Evolutionary conservation across 108 stramenopile species (phyloP), one percentile per base, ranked within the genome.

Genomic region (Hondaea fermentalgiana): DNA sequence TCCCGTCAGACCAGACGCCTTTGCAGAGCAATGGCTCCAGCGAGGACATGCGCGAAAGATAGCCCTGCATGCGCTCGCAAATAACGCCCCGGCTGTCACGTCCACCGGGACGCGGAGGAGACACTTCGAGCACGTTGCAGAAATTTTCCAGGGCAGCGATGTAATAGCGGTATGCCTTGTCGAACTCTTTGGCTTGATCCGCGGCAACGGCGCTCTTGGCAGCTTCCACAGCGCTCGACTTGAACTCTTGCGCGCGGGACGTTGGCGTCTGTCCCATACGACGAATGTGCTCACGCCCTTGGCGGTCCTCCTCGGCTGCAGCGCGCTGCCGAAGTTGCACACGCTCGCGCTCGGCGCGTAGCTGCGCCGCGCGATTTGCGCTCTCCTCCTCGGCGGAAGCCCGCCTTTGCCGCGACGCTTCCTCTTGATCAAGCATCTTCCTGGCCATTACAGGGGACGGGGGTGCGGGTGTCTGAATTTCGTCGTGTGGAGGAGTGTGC

Each of bases 361-460:
- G 6, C 45, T 83, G 49, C 51, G 12, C 45, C 1, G 49, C 76
- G 19, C 76, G 45, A 12, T 23, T 43, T 16, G 19, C 6, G 51
- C 76, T 83, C 23, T 83, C 76, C 76, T 83, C 76, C 76, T 83
- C 76, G 49, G 76, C 76, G 6, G 23, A 25, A 16, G 76, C 76
- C 14, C 45, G 49, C 17, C 76, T 47, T 23, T 53, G 76, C 17
- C 51, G n/a, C 6, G 19, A 43, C 12, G 6, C 12, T 47, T 53
- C 21, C 35, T 42, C 35, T 42, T 28, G 42, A 2, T 69, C 64
- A 45, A 83, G 76, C 10, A 45, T 45, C 51, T 83, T 21, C 76
- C 49, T 23, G 6, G 76, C 76, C 51, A 53, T 16, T 23, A 25
- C 49, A 83, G 76, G 76, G 10, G 76, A 83, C 6, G 76, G 76